Evolutionary conservation across 108 stramenopile species (phyloP).

Genomic region (Epithemia pelagica): DNA sequence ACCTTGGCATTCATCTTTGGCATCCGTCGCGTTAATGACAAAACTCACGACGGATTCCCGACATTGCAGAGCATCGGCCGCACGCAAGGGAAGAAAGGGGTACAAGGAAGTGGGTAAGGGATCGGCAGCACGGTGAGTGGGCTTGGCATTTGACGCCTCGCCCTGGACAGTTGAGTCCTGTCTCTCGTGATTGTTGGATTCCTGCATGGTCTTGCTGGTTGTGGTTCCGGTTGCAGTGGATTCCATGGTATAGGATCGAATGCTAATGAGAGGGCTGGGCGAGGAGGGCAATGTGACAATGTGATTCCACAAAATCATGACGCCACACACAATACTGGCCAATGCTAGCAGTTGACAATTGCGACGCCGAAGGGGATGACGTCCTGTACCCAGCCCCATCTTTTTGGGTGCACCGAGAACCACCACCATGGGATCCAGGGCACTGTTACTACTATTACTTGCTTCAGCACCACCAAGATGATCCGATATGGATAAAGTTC

Average conservation of each 20-base stretch:
- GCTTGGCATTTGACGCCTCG: too few relatives aligned
- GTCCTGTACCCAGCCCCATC: not conserved
- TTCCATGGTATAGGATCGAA: too few relatives aligned
- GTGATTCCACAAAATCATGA: not conserved
- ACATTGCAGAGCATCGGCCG: constrained; percentile 65
- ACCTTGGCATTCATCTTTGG: constrained; percentile 83
- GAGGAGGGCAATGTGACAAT: too few relatives aligned
- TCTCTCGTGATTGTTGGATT: too few relatives aligned
- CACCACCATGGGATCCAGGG: not conserved
- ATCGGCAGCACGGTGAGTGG: too few relatives aligned
- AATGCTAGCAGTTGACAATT: not conserved
- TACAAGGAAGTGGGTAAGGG: not conserved
- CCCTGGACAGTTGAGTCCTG: too few relatives aligned
- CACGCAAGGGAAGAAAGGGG: constrained; percentile 12
- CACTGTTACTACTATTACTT: not conserved
- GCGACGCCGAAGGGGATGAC: not conserved
- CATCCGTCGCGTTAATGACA: constrained; percentile 85
- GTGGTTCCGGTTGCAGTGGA: too few relatives aligned
- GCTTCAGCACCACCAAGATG: too few relatives aligned
- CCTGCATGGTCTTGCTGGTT: too few relatives aligned
- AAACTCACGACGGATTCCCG: constrained; percentile 60
- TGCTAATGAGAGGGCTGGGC: too few relatives aligned
- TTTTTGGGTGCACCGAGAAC: not conserved
- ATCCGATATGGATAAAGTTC: too few relatives aligned
- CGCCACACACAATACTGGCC: not conserved